phyloP scores from a whole-genome alignment of 371 early-diverging fungal species.

The Parasitella parasitica region DNA sequence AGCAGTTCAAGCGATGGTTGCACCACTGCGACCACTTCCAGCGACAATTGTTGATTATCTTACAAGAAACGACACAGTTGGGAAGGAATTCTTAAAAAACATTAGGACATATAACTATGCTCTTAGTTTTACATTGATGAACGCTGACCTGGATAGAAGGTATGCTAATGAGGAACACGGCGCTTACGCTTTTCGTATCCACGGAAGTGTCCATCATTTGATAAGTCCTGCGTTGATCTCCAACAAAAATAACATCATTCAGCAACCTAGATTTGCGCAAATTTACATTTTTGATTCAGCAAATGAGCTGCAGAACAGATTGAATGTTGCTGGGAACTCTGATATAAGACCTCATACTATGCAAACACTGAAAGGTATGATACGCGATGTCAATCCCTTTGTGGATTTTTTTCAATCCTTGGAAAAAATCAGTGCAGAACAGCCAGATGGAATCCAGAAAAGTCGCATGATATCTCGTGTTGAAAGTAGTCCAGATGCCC shows the following conservation, averaged over 20 bases:
- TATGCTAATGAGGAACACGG: background rate
- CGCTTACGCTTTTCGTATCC: background rate
- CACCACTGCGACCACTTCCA: background rate
- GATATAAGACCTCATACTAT: background rate
- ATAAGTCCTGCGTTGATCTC: background rate
- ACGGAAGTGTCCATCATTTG: background rate
- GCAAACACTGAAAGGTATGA: background rate
- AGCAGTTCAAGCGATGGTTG: background rate
- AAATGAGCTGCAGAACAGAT: background rate
- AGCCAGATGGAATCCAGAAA: background rate
- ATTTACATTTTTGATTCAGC: slow-evolving; percentile 3
- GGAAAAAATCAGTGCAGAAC: background rate
- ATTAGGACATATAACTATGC: background rate
- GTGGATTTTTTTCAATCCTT: background rate
- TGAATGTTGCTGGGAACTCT: background rate
- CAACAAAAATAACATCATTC: too few species aligned
- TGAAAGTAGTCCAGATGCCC: background rate
- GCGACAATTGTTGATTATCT: background rate
- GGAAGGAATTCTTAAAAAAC: background rate
- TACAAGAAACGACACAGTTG: background rate
- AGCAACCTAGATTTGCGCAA: background rate
- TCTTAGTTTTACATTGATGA: background rate
- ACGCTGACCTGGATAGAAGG: background rate
- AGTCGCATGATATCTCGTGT: background rate
- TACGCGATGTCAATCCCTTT: background rate